These are phyloP conservation scores for Posidonia oceanica DNA, from an alignment of 116 monocot species.

Conservation along the genomic window DNA sequence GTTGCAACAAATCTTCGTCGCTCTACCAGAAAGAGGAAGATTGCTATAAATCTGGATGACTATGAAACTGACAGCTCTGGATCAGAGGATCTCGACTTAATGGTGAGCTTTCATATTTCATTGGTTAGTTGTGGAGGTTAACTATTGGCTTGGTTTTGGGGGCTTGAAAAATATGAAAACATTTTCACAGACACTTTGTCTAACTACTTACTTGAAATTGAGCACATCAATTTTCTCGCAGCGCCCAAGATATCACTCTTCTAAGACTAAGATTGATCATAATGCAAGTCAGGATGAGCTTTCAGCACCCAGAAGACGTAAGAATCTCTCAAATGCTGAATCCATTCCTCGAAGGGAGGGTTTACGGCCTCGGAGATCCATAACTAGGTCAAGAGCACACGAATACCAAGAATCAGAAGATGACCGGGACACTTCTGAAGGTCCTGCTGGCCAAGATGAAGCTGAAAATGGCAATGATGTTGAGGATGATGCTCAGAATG, in stretches of 20 bases:
- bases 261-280: constrained; percentile 51
- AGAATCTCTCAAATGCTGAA: constrained; percentile 28
- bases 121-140: constrained; percentile 37
- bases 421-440: constrained; percentile 75
- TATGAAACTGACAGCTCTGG: constrained; percentile 84
- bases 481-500: constrained; percentile 55
- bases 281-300: constrained; percentile 50
- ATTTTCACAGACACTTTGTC: background rate
- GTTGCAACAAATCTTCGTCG: constrained; percentile 66
- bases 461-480: constrained; percentile 70
- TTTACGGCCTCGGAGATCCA: constrained; percentile 66
- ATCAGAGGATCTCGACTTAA: constrained; percentile 84
- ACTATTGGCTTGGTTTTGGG: constrained; percentile 16
- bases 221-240: constrained; percentile 14
- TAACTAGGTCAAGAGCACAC: constrained; percentile 23
- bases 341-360: constrained; percentile 77
- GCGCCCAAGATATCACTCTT: constrained; percentile 54
- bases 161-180: background rate
- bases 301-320: constrained; percentile 28
- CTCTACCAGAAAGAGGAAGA: constrained; percentile 91
- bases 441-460: constrained; percentile 44
- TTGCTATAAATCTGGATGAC: constrained; percentile 68
- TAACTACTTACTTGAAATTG: background rate
- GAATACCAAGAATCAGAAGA: constrained; percentile 66
- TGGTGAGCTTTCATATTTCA: constrained; percentile 67